Percentiles rank a stretch among this genome's conserved stretches.
Conservation (phyloP, 2,329 filamentous ascomycete species). For the Xylariaceae sp. region DNA sequence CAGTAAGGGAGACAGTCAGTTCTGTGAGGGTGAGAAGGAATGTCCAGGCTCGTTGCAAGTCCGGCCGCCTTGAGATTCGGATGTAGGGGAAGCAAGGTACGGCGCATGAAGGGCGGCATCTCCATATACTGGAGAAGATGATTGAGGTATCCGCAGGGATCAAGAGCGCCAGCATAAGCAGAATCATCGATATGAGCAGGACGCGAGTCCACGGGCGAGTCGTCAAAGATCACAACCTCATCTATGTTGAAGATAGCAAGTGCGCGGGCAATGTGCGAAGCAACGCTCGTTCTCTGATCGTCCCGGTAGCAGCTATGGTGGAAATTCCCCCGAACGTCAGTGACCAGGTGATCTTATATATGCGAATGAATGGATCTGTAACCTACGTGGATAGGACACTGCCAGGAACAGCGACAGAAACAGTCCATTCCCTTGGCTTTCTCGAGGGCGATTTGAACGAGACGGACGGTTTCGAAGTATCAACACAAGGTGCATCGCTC, state of each 20-base stretch:
- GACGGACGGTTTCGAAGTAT: slow-evolving; percentile 63
- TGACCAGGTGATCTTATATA: not conserved
- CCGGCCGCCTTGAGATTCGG: slow-evolving; percentile 71
- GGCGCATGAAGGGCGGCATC: slow-evolving; percentile 75
- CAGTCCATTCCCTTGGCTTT: slow-evolving; percentile 61
- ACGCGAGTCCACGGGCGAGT: slow-evolving; percentile 48
- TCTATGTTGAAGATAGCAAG: slow-evolving; percentile 80
- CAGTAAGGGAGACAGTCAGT: slow-evolving; percentile 76
- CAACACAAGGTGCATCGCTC: slow-evolving; percentile 38
- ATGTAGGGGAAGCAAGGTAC: slow-evolving; percentile 69
- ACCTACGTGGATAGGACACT: slow-evolving; percentile 70
- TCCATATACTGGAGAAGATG: slow-evolving; percentile 79
- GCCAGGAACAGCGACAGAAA: slow-evolving; percentile 73
- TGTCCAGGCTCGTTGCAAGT: slow-evolving; percentile 70
- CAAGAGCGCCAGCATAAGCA: slow-evolving; percentile 62
- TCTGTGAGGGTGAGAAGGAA: slow-evolving; percentile 74
- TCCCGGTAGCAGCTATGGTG: slow-evolving; percentile 59
- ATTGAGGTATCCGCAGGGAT: slow-evolving; percentile 73
- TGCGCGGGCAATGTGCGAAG: slow-evolving; percentile 72
- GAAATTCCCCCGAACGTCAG: slow-evolving; percentile 3
- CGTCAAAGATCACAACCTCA: slow-evolving; percentile 77
- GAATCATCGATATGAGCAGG: slow-evolving; percentile 45
- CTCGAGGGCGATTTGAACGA: slow-evolving; percentile 55
- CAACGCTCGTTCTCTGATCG: slow-evolving; percentile 68
- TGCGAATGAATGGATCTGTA: not conserved